These are phyloP conservation scores for Jacaranda copaia DNA, from an alignment of 257 asterid genomes.

Conservation along the genomic window DNA sequence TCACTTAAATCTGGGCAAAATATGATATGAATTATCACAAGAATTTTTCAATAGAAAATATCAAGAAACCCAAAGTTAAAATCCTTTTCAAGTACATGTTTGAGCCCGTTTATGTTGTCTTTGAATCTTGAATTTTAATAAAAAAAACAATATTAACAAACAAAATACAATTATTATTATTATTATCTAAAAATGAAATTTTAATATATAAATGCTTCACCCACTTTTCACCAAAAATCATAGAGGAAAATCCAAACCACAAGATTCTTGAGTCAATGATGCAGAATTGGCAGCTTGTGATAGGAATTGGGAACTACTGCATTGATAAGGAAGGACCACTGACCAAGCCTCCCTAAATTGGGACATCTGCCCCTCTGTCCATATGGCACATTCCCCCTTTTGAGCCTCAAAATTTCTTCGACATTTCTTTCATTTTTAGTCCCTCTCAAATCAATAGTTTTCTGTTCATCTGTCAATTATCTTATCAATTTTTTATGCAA, in stretches of 20 bases:
- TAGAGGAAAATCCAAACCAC: conserved; percentile 5
- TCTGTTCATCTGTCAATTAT: background rate
- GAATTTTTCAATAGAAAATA: too few species aligned
- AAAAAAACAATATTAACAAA: too few species aligned
- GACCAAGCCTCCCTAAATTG: conserved; percentile 34
- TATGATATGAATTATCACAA: too few species aligned
- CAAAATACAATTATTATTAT: too few species aligned
- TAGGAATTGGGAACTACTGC: conserved; percentile 21
- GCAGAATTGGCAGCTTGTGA: conserved; percentile 18
- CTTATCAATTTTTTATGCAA: background rate
- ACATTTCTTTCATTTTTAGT: background rate
- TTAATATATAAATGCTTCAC: too few species aligned
- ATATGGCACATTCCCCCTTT: background rate
- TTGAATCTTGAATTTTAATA: too few species aligned
- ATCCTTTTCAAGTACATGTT: too few species aligned
- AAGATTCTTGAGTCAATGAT: conserved; percentile 40
- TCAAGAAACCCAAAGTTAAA: too few species aligned
- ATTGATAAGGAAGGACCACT: conserved; percentile 44
- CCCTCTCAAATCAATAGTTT: background rate
- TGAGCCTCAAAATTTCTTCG: conserved; percentile 14
- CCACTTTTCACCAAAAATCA: too few species aligned
- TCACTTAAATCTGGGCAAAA: too few species aligned
- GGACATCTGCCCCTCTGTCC: conserved; percentile 30
- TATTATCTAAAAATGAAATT: too few species aligned
- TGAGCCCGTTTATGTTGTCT: too few species aligned